Base-by-base conservation (phyloP, 1,284 basidiomycete species). In the Laetiporus sulphureus region DNA sequence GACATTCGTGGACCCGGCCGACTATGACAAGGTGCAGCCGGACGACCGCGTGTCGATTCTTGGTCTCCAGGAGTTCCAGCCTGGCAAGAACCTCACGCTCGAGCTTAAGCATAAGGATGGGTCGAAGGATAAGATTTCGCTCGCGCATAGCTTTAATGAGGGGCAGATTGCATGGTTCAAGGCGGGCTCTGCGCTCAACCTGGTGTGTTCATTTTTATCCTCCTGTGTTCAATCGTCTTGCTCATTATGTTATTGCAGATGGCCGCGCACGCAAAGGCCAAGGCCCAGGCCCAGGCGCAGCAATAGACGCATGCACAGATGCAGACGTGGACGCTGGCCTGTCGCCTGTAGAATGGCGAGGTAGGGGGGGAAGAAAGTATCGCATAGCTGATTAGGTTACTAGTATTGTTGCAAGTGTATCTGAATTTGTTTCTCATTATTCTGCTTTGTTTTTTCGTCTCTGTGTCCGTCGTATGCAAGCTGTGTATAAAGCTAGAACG, bases 101-200 rank as follows among this genome's bases (percentile, higher is more conserved):
- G 25, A 8, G 8, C 8, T 13, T 7, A 27, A 27, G 25, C 25
- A 27, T 13, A 27, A 27, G 25, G 25, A 27, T 13, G 25, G 25
- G 25, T 8, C 25, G 8, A 27, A 27, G 25, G 25, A 27, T 13
- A 27, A 27, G 25, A 13, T 27, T 13, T 13, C 25, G 13, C 25
- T 27, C 13, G 25, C 25, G 13, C 25, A 27, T 13, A 8, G 25
- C 25, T 89, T 89, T 71, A 90, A 90, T 56, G 78, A 90, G 66
- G 89, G 88, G 40, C 91, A 95, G 67, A 91, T 93, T 59, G 85
- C 78, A 57, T 94, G 91, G 91, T 93, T 94, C 80, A 91, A 90
- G 74, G 89, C 90, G 58, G 91, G 91, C 41, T 89, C 85, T 52
- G 89, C 87, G 23, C 75, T 90, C 41, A 91, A 91, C 72, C 61